These are phyloP conservation scores for Blastobotrys petasosporus DNA, from an alignment of 1,139 yeast species.

Conservation along the genomic window DNA sequence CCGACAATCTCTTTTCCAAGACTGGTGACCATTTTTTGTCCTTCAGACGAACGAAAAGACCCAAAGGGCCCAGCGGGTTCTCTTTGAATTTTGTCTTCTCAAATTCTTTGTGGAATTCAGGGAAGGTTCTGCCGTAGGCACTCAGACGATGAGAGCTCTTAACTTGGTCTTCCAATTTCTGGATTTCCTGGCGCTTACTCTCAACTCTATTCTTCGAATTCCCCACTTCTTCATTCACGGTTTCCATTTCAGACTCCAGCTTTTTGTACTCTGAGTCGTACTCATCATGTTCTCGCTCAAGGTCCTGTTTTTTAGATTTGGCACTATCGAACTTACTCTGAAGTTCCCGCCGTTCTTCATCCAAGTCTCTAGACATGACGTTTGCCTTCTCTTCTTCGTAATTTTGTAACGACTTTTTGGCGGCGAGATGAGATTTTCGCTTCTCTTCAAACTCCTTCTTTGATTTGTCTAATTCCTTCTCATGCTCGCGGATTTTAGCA, in stretches of 20 bases:
- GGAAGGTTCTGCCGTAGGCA: conserved; percentile 4
- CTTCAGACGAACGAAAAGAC: conserved; percentile 54
- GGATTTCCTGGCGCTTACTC: conserved; percentile 1
- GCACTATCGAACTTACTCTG: conserved; percentile 17
- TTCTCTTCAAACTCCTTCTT: neutral
- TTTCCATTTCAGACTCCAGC: conserved; percentile 39
- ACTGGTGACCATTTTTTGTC: conserved; percentile 56
- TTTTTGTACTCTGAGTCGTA: conserved; percentile 11
- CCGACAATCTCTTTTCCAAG: conserved; percentile 49
- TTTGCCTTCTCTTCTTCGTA: conserved; percentile 14
- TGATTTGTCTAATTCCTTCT: neutral
- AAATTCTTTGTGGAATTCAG: conserved; percentile 1
- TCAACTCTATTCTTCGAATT: conserved; percentile 34
- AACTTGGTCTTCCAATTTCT: conserved; percentile 10
- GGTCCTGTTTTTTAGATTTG: conserved; percentile 21
- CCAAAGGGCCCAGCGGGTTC: conserved; percentile 81
- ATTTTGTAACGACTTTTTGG: conserved; percentile 16
- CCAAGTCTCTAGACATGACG: conserved; percentile 6
- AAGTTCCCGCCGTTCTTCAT: conserved; percentile 15
- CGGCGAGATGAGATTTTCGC: neutral
- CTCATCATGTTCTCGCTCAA: conserved; percentile 6
- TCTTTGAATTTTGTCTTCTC: conserved; percentile 33
- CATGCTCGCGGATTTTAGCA: neutral
- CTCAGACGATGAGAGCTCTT: conserved; percentile 6
- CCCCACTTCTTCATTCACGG: conserved; percentile 20